phyloP scores from a whole-genome alignment of 2,329 filamentous ascomycete species.

The Alternaria consortialis region DNA sequence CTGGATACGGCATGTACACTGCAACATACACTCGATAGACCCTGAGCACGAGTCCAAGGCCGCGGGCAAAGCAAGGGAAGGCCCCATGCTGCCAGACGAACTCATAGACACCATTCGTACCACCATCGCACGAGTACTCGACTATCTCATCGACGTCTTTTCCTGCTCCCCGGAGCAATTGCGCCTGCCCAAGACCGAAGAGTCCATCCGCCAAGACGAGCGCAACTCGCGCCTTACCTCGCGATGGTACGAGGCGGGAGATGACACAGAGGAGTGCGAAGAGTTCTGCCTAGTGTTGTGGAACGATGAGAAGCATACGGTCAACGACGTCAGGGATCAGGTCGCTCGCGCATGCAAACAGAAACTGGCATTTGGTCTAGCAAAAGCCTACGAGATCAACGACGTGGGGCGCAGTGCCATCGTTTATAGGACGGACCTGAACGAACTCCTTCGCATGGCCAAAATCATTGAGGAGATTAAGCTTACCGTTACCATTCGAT shows the following conservation, averaged over 20 bases:
- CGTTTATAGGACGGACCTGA: slow-evolving; percentile 76
- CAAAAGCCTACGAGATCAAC: slow-evolving; percentile 87
- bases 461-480: slow-evolving; percentile 94
- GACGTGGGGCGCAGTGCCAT: slow-evolving; percentile 87
- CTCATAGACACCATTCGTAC: slow-evolving; percentile 80
- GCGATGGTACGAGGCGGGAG: slow-evolving; percentile 72
- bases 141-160: slow-evolving; percentile 97
- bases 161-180: slow-evolving; percentile 98
- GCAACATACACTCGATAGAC: slow-evolving; percentile 85
- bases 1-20: slow-evolving; percentile 87
- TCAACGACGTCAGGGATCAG: slow-evolving; percentile 88
- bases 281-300: slow-evolving; percentile 89
- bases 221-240: slow-evolving; percentile 77
- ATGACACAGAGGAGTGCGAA: slow-evolving; percentile 68
- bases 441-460: slow-evolving; percentile 77
- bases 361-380: slow-evolving; percentile 71
- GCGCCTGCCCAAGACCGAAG: slow-evolving; percentile 81
- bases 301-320: slow-evolving; percentile 99
- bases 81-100: slow-evolving; percentile 72
- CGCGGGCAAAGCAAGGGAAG: slow-evolving; percentile 67
- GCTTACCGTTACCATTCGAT: slow-evolving; percentile 93
- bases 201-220: slow-evolving; percentile 84
- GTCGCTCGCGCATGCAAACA: slow-evolving; percentile 88
- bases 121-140: slow-evolving; percentile 84
- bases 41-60: slow-evolving; percentile 46